Conservation (phyloP, 352 stramenopile genomes). For the Pythium apleroticum region DNA sequence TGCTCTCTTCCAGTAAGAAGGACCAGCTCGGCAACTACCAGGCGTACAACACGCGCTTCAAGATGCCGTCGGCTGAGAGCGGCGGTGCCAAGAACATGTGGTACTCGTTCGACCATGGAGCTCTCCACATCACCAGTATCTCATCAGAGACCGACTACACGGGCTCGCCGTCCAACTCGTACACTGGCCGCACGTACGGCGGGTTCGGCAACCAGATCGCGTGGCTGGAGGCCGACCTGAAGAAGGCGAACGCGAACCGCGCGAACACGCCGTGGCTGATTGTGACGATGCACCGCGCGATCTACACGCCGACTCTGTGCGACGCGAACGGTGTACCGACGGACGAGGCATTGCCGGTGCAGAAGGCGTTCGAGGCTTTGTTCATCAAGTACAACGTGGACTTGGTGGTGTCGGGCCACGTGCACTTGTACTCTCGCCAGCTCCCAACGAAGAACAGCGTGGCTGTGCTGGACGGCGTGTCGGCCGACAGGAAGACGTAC, state of each 20-base stretch:
- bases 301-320: slow-evolving; percentile 42
- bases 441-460: slow-evolving; percentile 41
- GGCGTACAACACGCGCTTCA: slow-evolving; percentile 84
- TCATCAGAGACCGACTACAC: slow-evolving; percentile 75
- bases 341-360: slow-evolving; percentile 31
- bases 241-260: slow-evolving; percentile 45
- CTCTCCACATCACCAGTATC: slow-evolving; percentile 84
- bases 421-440: slow-evolving; percentile 56
- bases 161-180: slow-evolving; percentile 25
- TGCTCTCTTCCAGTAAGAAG: slow-evolving; percentile 45
- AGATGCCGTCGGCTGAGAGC: slow-evolving; percentile 79
- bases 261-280: slow-evolving; percentile 51
- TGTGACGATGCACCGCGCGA: slow-evolving; percentile 50
- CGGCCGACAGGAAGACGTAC: slow-evolving; percentile 38
- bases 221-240: slow-evolving; percentile 57
- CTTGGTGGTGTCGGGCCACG: slow-evolving; percentile 48
- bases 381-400: slow-evolving; percentile 66
- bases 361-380: slow-evolving; percentile 53
- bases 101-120: slow-evolving; percentile 87
- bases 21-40: slow-evolving; percentile 75
- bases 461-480: slow-evolving; percentile 43
- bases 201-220: slow-evolving; percentile 39
- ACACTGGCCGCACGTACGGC: slow-evolving; percentile 27
- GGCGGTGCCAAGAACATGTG: slow-evolving; percentile 76
- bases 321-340: slow-evolving; percentile 36